Conservation (phyloP, 73 alveolate species). For the Paramecium primaurelia region DNA sequence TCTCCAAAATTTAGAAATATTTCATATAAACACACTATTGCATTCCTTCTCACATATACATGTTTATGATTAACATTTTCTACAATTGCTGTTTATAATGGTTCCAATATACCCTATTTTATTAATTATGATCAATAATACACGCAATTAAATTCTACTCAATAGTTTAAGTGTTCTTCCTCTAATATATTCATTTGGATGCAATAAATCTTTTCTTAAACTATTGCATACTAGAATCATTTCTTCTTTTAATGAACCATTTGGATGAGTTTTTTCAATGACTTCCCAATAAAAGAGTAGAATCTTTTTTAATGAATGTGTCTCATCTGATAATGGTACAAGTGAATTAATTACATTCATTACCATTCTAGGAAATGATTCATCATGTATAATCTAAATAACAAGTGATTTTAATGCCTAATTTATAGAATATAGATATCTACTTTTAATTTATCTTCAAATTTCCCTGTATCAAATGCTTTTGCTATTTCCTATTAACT, state of each 20-base stretch:
- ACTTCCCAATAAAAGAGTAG: slow-evolving; percentile 97
- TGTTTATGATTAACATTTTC: slow-evolving; percentile 93
- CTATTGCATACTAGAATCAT: slow-evolving; percentile 96
- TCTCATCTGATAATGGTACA: slow-evolving; percentile 81
- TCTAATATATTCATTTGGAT: slow-evolving; percentile 95
- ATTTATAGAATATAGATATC: neutral
- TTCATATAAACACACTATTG: slow-evolving; percentile 89
- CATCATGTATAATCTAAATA: slow-evolving; percentile 89
- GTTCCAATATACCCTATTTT: slow-evolving; percentile 80
- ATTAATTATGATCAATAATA: neutral
- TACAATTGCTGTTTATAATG: slow-evolving; percentile 82
- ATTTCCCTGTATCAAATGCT: slow-evolving; percentile 67
- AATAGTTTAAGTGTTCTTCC: slow-evolving; percentile 95
- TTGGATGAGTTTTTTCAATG: slow-evolving; percentile 90
- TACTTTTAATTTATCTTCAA: slow-evolving; percentile 79
- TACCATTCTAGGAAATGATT: slow-evolving; percentile 85
- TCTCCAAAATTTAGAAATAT: slow-evolving; percentile 87
- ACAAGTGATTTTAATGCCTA: slow-evolving; percentile 89
- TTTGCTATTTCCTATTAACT: neutral
- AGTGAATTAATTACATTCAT: slow-evolving; percentile 87
- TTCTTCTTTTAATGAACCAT: slow-evolving; percentile 96
- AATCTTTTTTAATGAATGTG: slow-evolving; percentile 88
- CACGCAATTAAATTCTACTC: slow-evolving; percentile 80
- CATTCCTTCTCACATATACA: slow-evolving; percentile 96
- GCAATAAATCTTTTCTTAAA: slow-evolving; percentile 91